Evolutionary conservation across 768 basidiomycete species (phyloP).

Genomic region (Asterophora lycoperdoides): DNA sequence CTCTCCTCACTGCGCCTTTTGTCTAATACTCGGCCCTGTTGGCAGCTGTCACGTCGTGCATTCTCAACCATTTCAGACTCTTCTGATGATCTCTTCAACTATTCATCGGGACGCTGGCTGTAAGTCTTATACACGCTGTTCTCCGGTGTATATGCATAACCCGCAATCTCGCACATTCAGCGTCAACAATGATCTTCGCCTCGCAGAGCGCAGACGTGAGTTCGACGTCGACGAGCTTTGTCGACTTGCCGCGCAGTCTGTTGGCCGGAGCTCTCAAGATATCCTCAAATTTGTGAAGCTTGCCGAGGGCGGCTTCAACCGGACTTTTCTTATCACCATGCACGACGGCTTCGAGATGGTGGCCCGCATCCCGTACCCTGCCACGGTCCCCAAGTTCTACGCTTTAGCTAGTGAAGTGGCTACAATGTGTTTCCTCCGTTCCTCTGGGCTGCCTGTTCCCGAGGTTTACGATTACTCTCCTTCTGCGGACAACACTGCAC

Average conservation of each 20-base stretch:
- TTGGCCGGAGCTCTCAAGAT: constrained; percentile 33
- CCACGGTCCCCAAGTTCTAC: constrained; percentile 32
- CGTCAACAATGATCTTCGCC: constrained; percentile 42
- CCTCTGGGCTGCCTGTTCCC: constrained; percentile 36
- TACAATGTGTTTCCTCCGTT: constrained; percentile 38
- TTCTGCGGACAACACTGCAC: constrained; percentile 34
- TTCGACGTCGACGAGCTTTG: constrained; percentile 35
- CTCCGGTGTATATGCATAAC: constrained; percentile 24
- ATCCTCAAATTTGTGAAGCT: constrained; percentile 37
- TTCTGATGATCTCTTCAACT: constrained; percentile 33
- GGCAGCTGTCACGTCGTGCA: constrained; percentile 25
- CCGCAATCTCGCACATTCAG: constrained; percentile 27
- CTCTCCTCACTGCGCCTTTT: too few species aligned
- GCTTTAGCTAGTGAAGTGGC: constrained; percentile 44
- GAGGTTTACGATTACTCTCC: constrained; percentile 41
- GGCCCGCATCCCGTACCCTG: constrained; percentile 39
- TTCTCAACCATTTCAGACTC: constrained; percentile 23
- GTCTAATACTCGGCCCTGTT: too few species aligned
- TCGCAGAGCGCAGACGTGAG: constrained; percentile 36
- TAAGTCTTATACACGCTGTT: constrained; percentile 32
- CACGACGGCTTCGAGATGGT: constrained; percentile 21
- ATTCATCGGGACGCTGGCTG: constrained; percentile 41
- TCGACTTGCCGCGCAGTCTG: constrained; percentile 43
- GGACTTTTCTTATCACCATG: constrained; percentile 36
- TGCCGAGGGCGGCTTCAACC: constrained; percentile 42